These are phyloP conservation scores for Endocladia muricata DNA, from an alignment of 31 red algal species.

Conservation along the genomic window DNA sequence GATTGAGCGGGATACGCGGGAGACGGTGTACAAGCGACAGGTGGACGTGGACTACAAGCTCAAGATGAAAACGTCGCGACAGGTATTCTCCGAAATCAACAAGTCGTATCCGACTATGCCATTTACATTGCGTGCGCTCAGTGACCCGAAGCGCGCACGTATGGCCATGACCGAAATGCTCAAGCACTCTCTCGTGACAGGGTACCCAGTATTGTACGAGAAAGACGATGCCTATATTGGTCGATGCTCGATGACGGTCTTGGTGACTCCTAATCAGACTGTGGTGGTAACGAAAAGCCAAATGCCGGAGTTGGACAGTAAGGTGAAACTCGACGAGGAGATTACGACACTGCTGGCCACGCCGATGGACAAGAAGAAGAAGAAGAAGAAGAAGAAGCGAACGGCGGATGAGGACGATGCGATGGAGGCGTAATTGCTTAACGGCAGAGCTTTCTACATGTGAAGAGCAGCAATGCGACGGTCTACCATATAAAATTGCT, in stretches of 20 bases:
- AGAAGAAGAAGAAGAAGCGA: slow-evolving; percentile 90
- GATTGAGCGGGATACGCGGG: slow-evolving; percentile 51
- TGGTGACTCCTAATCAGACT: slow-evolving; percentile 79
- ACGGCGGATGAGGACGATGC: slow-evolving; percentile 17
- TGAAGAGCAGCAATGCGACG: too few relatives aligned
- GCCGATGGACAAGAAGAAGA: slow-evolving; percentile 76
- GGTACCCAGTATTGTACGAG: slow-evolving; percentile 94
- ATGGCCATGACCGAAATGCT: slow-evolving; percentile 90
- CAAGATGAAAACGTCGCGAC: slow-evolving; percentile 89
- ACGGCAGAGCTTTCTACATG: too few relatives aligned
- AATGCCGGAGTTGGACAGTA: slow-evolving; percentile 39
- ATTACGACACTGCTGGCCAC: slow-evolving; percentile 70
- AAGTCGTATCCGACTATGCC: slow-evolving; percentile 73
- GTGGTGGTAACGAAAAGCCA: slow-evolving; percentile 54
- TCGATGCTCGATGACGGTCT: slow-evolving; percentile 75
- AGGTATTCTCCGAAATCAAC: slow-evolving; percentile 81
- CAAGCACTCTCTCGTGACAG: slow-evolving; percentile 76
- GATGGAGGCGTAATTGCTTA: slow-evolving; percentile 60
- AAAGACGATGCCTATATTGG: slow-evolving; percentile 80
- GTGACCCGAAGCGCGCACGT: slow-evolving; percentile 69
- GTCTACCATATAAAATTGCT: too few relatives aligned
- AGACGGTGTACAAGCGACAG: slow-evolving; percentile 83
- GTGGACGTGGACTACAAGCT: slow-evolving; percentile 90
- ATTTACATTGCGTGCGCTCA: slow-evolving; percentile 74
- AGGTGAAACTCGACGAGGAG: slow-evolving; percentile 62